Percentiles rank a stretch among this genome's conserved stretches.
phyloP scores from a whole-genome alignment of 2,329 filamentous ascomycete genomes.

The Fusarium nurragi region DNA sequence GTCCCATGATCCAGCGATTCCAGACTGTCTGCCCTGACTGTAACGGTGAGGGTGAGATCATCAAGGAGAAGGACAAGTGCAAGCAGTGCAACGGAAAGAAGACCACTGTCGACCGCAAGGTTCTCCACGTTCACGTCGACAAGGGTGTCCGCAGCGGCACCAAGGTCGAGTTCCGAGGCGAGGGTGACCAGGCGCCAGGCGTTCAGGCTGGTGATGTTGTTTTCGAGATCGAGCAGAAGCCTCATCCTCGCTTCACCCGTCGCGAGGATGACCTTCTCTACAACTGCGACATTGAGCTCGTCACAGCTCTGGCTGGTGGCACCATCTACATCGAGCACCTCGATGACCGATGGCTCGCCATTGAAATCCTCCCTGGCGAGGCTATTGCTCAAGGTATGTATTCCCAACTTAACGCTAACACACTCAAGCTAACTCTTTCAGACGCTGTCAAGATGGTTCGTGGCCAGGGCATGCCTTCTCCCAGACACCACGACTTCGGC shows the following conservation, averaged over 20 bases:
- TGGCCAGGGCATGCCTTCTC: slow-evolving; percentile 97
- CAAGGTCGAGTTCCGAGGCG: slow-evolving; percentile 96
- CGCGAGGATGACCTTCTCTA: slow-evolving; percentile 97
- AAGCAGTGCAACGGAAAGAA: slow-evolving; percentile 98
- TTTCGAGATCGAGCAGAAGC: slow-evolving; percentile 99
- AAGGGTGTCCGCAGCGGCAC: slow-evolving; percentile 91
- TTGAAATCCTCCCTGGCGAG: slow-evolving; percentile 93
- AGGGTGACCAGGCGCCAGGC: slow-evolving; percentile 95
- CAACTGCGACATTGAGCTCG: slow-evolving; percentile 92
- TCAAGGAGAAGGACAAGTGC: slow-evolving; percentile 97
- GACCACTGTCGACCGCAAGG: slow-evolving; percentile 96
- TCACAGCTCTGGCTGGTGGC: slow-evolving; percentile 93
- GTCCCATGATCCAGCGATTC: slow-evolving; percentile 99
- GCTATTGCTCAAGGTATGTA: slow-evolving; percentile 88
- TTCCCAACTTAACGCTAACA: not conserved
- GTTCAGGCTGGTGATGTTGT: slow-evolving; percentile 95
- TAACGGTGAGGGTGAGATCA: slow-evolving; percentile 95
- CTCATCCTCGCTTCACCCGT: slow-evolving; percentile 92
- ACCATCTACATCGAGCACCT: slow-evolving; percentile 94
- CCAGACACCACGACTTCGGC: slow-evolving; percentile 91
- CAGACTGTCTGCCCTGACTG: slow-evolving; percentile 99
- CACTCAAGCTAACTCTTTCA: slow-evolving; percentile 52
- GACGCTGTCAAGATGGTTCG: slow-evolving; percentile 93
- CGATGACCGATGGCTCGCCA: slow-evolving; percentile 94
- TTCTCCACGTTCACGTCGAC: slow-evolving; percentile 97